Base-by-base conservation (phyloP, 2,329 filamentous ascomycete genomes). In the Sclerotinia borealis region DNA sequence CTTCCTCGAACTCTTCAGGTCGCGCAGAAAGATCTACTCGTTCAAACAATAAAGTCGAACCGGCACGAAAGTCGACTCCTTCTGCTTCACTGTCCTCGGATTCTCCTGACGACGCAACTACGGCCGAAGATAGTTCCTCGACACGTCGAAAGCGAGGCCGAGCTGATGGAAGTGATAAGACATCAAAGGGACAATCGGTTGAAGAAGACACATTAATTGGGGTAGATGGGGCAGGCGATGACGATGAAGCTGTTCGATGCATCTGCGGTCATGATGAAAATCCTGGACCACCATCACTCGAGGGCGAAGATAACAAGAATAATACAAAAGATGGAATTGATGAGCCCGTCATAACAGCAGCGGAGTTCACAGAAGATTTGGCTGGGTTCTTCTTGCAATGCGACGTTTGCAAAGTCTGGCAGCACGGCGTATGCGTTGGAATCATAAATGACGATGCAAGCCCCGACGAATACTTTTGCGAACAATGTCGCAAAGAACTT, bases 341-440 rank as follows among this genome's bases (percentile, higher is more conserved):
- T 71, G 81, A 86, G 71, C 77, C 68, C 10, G 83, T 75, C 78
- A 86, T 78, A 77, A 82, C 76, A 76, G 81, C 75, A 78, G 86
- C 78, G 65, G 74, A 81, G 69, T 72, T 80, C 67, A 81, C 91
- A 67, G 85, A 87, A 37, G 93, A 98, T 68, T 83, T 93, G 69
- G 95, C 93, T 50, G 93, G 93, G 59, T 89, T 98, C 77, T 99
- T 97, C 77, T 93, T 99, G 69, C 93, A 98, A 80, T 99, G 95
- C 83, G 95, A 98, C 78, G 83, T 91, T 68, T 99, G 95, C 81
- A 96, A 96, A 75, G 95, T 98, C 67, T 99, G 93, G 95, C 95
- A 99, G 76, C 95, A 99, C 75, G 95, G 95, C 72, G 93, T 93
- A 65, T 99, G 95, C 74, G 93, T 99, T 65, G 93, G 95, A 65